Base-by-base conservation (phyloP, 331 rosid species). In the Pyracantha coccinea region DNA sequence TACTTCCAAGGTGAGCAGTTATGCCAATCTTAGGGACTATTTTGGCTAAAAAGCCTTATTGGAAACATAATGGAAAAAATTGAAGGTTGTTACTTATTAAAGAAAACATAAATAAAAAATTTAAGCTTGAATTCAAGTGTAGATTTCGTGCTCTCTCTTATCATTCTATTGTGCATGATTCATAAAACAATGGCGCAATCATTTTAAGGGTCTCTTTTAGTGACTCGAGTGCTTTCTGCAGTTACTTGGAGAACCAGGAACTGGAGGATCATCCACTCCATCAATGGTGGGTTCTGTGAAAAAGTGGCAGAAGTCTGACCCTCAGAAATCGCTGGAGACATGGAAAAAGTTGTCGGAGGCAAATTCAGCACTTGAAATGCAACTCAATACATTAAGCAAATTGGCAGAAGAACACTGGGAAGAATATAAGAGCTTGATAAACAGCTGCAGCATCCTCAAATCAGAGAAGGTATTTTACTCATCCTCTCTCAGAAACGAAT, bases 251-350 rank as follows among this genome's bases (percentile, higher is more conserved):
- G 97, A 94, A 83, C 97, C 99, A 45, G 99, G 99, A 74, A 83
- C 79, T 50, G 99, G 99, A 79, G 99, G 99, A 69, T 94, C 97
- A 61, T 94, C 96, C 79, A 94, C 99, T 1, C 97, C 96, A 73
- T 94, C 99, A 63, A 94, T 94, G 99, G 97, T 94, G 57, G 97
- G 97, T 78, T 88, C 97, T 72, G 97, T 94, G 15, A 94, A 90
- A 79, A 94, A 87, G 79, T 94, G 99, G 99, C 99, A 92, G 78
- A 92, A 92, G 82, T 79, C 92, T 38, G 92, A 92, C 80, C 89
- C 97, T 75, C 80, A 84, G 75, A 85, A 81, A 78, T 84, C 97
- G 44, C 61, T 78, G 76, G 97, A 90, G 52, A 89, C 90, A 17
- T 89, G 97, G 97, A 86, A 68, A 86, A 92, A 84, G 87, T 83